Conservation (phyloP, 2,329 filamentous ascomycete genomes). For the Metarhizium rileyi region DNA sequence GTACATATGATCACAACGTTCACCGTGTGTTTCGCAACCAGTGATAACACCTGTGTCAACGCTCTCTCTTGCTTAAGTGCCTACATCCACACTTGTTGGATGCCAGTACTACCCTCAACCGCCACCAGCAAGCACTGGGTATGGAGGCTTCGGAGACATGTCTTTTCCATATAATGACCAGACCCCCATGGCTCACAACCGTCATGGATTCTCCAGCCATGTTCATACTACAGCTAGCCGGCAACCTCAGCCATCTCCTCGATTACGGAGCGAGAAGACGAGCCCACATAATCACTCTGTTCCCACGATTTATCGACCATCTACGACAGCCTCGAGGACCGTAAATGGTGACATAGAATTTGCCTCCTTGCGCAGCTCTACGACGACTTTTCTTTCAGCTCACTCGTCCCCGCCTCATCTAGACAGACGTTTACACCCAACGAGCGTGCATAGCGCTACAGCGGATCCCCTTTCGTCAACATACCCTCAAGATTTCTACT, state of each 20-base stretch:
- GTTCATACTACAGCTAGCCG: neutral
- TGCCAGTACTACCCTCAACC: slow-evolving; percentile 11
- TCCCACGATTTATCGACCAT: neutral
- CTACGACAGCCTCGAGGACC: neutral
- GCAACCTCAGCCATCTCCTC: neutral
- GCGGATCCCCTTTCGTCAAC: neutral
- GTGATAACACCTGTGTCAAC: slow-evolving; percentile 7
- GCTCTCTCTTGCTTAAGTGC: slow-evolving; percentile 8
- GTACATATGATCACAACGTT: slow-evolving; percentile 1
- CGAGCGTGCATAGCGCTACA: neutral
- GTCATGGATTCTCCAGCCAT: slow-evolving; percentile 10
- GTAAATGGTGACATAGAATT: neutral
- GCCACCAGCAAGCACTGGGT: slow-evolving; percentile 7
- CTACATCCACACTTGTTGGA: slow-evolving; percentile 7
- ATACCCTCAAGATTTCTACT: neutral
- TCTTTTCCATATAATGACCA: slow-evolving; percentile 15
- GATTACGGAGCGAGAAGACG: neutral
- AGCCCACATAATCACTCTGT: neutral
- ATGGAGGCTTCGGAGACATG: slow-evolving; percentile 13
- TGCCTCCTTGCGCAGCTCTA: neutral
- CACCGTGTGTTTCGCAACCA: neutral
- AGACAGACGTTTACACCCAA: neutral
- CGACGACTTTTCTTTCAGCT: neutral
- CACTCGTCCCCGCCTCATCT: neutral
- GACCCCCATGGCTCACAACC: slow-evolving; percentile 12